Evolutionary conservation across 306 rosid genomes (phyloP), one percentile per base, ranked within the genome.

Genomic region (Trichosanthes truncata): DNA sequence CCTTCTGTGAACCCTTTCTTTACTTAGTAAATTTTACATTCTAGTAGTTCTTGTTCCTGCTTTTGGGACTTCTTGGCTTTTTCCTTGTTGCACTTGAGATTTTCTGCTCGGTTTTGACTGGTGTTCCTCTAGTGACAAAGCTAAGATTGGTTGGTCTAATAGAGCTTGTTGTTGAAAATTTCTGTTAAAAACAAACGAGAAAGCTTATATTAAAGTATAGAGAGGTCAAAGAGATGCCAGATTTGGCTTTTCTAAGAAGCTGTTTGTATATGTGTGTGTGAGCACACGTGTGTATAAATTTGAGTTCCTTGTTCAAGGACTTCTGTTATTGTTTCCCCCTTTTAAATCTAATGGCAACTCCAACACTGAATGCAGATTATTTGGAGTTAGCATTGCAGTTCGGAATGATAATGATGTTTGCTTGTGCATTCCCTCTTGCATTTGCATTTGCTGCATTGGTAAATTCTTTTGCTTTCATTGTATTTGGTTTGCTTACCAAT

Each of bases 321-420:
- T 13, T 41, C 20, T 43, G 20, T 23, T 12, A 69, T 23, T 55
- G 41, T 78, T 69, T 71, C 41, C 69, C 25, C 76, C 10, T 69
- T 71, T 14, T 23, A 23, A 21, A 14, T 79, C 86, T 78, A 56
- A 79, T 31, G 53, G 12, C 46, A 26, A 29, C 62, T 82, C 76
- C 46, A 55, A 46, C 55, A 35, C 77, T 83, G 63, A 63, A 76
- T 84, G 94, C 96, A 95, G 98, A 95, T 86, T 90, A 85, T 86
- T 88, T 93, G 82, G 99, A 95, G 90, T 84, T 95, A 87, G 92
- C 99, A 57, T 84, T 95, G 89, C 99, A 95, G 88, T 95, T 93
- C 83, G 99, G 98, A 81, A 92, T 91, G 92, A 90, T 93, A 87
- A 86, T 88, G 94, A 95, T 95, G 99, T 95, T 95, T 88, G 97